Base-by-base conservation (phyloP, 2,329 filamentous ascomycete species). In the Herpotrichia juniperi region DNA sequence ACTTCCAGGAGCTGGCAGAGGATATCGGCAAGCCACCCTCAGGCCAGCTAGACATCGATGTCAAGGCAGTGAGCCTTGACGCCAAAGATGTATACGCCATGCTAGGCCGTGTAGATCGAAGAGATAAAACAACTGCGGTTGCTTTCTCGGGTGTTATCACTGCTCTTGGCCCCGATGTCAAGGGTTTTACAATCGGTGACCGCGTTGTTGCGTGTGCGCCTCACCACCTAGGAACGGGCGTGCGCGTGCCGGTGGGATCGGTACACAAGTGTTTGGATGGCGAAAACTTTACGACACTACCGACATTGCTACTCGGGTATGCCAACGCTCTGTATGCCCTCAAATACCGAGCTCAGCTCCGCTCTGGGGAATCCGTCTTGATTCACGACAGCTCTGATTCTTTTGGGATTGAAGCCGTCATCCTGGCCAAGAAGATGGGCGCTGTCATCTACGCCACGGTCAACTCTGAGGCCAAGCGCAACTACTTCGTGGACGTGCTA, bases 371-470 rank as follows among this genome's bases (percentile, higher is more conserved):
- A 26, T 7, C 50, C 16, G 31, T 66, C 14, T 48, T 68, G 4
- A 67, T 68, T n/a, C 61, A 66, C 14, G 42, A 21, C 8, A 63
- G 47, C 0, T 12, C 54, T 11, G 65, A 62, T 11, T 58, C 56
- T 7, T 35, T 65, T 0, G 67, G 67, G 0, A 39, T 58, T 2
- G 65, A 60, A 2, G 59, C 62, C 1, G 55, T 69, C 12, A 57
- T 59, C 19, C 40, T 67, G 1, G 59, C 61, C 2, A 34, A 48
- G 3, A 45, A n/a, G 9, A 26, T 47, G 2, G 64, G 59, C 4
- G 61, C 59, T 6, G 54, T 73, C 24, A 60, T 76, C 7, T 71
- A 51, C 39, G 58, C 53, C 2, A 69, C 62, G 1, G 65, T 66
- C 1, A 53, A 58, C 16, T 57, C 17, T 8, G 50, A 58, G 3